Percentiles rank a stretch among this genome's conserved stretches.
These are phyloP conservation scores for Blastomyces silverae DNA, from an alignment of 2,329 filamentous ascomycete species.

Conservation along the genomic window DNA sequence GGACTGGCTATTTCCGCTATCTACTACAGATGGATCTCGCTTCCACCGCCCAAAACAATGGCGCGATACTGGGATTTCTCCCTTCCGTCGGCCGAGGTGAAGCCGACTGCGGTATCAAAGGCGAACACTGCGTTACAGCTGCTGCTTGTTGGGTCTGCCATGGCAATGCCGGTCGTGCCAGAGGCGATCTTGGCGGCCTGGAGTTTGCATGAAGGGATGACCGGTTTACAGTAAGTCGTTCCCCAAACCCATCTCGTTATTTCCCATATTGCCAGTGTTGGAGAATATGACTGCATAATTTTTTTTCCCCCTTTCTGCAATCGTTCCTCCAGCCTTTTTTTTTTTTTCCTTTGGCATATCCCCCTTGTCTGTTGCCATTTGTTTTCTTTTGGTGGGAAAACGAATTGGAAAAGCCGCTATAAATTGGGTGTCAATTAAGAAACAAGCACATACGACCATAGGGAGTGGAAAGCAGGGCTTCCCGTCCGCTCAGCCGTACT, in stretches of 20 bases:
- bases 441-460: slow-evolving; percentile 40
- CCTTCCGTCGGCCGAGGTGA: slow-evolving; percentile 52
- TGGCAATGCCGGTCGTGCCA: slow-evolving; percentile 67
- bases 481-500: slow-evolving; percentile 44
- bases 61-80: slow-evolving; percentile 95
- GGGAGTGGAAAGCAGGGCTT: slow-evolving; percentile 45
- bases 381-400: background rate
- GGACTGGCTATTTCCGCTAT: slow-evolving; percentile 78
- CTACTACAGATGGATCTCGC: slow-evolving; percentile 91
- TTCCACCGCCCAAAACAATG: slow-evolving; percentile 90
- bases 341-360: background rate
- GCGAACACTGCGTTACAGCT: slow-evolving; percentile 92
- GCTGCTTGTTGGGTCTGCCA: slow-evolving; percentile 74
- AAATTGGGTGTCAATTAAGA: slow-evolving; percentile 12
- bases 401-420: slow-evolving; percentile 15
- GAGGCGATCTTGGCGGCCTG: slow-evolving; percentile 48
- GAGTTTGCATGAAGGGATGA: slow-evolving; percentile 57
- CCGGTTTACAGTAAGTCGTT: slow-evolving; percentile 39
- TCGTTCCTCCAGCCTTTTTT: background rate
- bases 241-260: slow-evolving; percentile 13
- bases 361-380: too few species aligned
- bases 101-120: slow-evolving; percentile 43
- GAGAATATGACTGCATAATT: background rate
- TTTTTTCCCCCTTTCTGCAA: background rate
- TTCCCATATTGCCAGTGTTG: slow-evolving; percentile 11